These are phyloP conservation scores for Zygosaccharomyces bailii DNA, from an alignment of 805 yeast genomes.

Conservation along the genomic window DNA sequence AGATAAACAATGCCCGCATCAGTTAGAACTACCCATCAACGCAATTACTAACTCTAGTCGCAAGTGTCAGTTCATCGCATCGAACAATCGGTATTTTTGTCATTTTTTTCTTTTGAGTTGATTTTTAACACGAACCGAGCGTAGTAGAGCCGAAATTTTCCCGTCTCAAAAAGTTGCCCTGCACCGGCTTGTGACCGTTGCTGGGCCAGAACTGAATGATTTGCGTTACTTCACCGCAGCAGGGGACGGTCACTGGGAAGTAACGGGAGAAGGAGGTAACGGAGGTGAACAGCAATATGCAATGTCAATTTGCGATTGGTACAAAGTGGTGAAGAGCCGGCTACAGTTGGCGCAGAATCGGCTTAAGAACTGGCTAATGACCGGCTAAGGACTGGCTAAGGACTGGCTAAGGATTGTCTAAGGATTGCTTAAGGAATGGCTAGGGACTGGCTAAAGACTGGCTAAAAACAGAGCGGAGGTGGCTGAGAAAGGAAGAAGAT, in stretches of 20 bases:
- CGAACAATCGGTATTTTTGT: not conserved
- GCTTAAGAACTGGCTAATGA: not conserved
- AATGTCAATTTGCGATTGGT: not conserved
- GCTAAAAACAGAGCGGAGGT: too few relatives aligned
- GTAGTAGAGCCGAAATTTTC: not conserved
- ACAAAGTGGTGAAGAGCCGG: not conserved
- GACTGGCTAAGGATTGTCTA: too few relatives aligned
- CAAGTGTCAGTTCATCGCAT: conserved; percentile 1
- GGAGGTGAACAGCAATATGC: not conserved
- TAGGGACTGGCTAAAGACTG: not conserved
- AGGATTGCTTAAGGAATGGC: too few relatives aligned
- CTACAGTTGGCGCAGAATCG: not conserved
- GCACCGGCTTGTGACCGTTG: not conserved
- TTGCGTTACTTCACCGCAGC: not conserved
- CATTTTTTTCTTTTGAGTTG: conserved; percentile 3
- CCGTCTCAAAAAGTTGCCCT: not conserved
- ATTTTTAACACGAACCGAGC: conserved; percentile 6
- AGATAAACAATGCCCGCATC: not conserved
- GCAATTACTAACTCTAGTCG: not conserved
- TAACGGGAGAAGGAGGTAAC: not conserved
- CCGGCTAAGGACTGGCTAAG: too few relatives aligned
- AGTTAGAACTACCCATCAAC: not conserved
- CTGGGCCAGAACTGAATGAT: conserved; percentile 1
- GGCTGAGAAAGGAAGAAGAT: too few relatives aligned
- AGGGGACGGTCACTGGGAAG: not conserved